Evolutionary conservation across 2,329 filamentous ascomycete genomes (phyloP).

Genomic region (Apiospora sp.): DNA sequence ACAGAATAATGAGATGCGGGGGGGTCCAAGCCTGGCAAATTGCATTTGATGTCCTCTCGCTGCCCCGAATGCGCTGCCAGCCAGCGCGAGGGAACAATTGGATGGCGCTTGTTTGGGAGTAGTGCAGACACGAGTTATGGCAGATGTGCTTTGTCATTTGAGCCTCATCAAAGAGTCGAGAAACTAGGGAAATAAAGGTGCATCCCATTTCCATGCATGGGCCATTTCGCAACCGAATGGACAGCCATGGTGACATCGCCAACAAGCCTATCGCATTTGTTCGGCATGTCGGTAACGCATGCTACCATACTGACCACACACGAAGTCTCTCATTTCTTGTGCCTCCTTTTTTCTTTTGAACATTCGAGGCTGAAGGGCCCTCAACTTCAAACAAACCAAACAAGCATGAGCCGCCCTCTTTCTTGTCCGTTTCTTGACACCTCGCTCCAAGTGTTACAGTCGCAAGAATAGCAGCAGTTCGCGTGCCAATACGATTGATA

Average conservation of each 20-base stretch:
- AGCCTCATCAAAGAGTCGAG: neutral
- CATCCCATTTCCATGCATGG: conserved; percentile 18
- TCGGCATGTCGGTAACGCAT: conserved; percentile 7
- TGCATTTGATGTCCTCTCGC: neutral
- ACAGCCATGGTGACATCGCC: conserved; percentile 3
- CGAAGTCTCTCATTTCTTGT: conserved; percentile 1
- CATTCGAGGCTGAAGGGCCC: neutral
- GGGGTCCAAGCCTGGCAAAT: conserved; percentile 5
- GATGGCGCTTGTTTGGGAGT: neutral
- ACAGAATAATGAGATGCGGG: conserved; percentile 21
- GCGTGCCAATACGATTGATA: neutral
- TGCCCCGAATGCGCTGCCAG: too few species aligned
- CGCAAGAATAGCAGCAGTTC: neutral
- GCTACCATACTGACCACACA: neutral
- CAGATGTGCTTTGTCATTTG: neutral
- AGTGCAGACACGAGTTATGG: neutral
- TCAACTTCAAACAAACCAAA: conserved; percentile 7
- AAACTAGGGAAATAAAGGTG: neutral
- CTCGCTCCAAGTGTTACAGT: neutral
- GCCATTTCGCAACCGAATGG: conserved; percentile 12
- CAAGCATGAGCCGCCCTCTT: neutral
- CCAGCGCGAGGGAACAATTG: neutral
- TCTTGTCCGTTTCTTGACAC: neutral
- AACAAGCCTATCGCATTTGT: conserved; percentile 1
- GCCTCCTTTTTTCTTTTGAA: neutral